Percentiles rank a stretch among this genome's conserved stretches.
phyloP scores from a whole-genome alignment of 345 rosid genomes.

The Arabidopsis suecica region DNA sequence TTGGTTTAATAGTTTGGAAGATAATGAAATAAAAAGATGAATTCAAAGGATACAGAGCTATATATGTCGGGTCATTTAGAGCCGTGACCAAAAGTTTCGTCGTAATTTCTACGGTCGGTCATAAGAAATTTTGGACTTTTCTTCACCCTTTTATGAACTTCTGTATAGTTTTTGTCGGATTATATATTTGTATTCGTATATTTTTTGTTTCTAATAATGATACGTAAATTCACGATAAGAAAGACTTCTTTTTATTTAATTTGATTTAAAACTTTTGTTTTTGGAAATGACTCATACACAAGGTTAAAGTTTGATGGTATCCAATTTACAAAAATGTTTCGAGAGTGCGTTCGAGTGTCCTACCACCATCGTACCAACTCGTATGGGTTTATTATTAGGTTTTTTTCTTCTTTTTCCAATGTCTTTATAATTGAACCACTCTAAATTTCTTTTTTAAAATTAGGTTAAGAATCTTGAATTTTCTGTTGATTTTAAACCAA shows the following conservation, averaged over 20 bases:
- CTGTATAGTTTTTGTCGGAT: slow-evolving; percentile 39
- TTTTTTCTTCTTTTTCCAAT: neutral
- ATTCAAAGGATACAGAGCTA: slow-evolving; percentile 32
- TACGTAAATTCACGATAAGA: slow-evolving; percentile 5
- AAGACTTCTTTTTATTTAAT: neutral
- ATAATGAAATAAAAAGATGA: slow-evolving; percentile 38
- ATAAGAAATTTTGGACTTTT: slow-evolving; percentile 35
- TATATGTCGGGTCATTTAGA: slow-evolving; percentile 52
- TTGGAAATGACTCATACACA: neutral
- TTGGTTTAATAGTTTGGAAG: slow-evolving; percentile 35
- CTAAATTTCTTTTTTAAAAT: neutral
- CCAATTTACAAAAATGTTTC: slow-evolving; percentile 11
- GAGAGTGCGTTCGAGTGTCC: slow-evolving; percentile 38
- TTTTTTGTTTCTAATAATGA: neutral
- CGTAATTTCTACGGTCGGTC: slow-evolving; percentile 38
- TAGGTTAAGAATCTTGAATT: neutral
- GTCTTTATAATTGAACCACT: neutral
- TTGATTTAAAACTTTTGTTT: neutral
- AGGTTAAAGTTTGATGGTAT: slow-evolving; percentile 13
- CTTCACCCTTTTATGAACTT: slow-evolving; percentile 29
- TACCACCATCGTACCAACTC: slow-evolving; percentile 38
- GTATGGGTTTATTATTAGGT: slow-evolving; percentile 4
- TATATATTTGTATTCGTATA: slow-evolving; percentile 15
- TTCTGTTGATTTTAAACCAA: neutral
- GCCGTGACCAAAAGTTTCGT: slow-evolving; percentile 44